Percentiles rank a stretch among this genome's conserved stretches.
Evolutionary conservation across 2,329 filamentous ascomycete genomes (phyloP).

Genomic region (Beauveria scarabaeidicola): DNA sequence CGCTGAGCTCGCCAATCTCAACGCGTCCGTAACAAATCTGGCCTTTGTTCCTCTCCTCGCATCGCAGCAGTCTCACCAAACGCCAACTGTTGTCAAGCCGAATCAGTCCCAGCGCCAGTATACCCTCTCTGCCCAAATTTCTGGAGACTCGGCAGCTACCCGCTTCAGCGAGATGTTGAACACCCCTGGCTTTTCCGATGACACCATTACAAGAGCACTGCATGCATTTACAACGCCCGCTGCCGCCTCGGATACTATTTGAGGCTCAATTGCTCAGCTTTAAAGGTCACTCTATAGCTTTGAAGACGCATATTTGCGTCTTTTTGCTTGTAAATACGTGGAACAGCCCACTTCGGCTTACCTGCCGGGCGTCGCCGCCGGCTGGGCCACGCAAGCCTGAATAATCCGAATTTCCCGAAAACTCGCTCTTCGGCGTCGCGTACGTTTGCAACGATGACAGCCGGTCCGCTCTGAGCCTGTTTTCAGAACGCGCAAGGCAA

Average conservation of each 20-base stretch:
- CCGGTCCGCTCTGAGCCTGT: not conserved
- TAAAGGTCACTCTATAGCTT: not conserved
- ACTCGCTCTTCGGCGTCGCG: not conserved
- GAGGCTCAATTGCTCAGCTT: not conserved
- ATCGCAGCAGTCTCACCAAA: slow-evolving; percentile 30
- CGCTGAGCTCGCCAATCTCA: slow-evolving; percentile 61
- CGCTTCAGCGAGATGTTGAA: slow-evolving; percentile 38
- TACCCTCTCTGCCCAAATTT: slow-evolving; percentile 57
- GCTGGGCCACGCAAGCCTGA: not conserved
- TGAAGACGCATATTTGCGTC: not conserved
- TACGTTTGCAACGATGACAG: not conserved
- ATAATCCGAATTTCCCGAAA: slow-evolving; percentile 3
- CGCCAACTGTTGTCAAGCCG: slow-evolving; percentile 69
- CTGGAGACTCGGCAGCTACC: slow-evolving; percentile 28
- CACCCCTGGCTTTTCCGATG: slow-evolving; percentile 37
- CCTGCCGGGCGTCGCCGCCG: not conserved
- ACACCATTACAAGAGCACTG: slow-evolving; percentile 42
- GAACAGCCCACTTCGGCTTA: not conserved
- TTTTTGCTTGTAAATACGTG: not conserved
- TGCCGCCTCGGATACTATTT: slow-evolving; percentile 18
- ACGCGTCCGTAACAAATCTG: slow-evolving; percentile 76
- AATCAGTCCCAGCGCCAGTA: slow-evolving; percentile 58
- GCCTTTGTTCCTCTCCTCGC: slow-evolving; percentile 56
- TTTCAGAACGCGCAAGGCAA: not conserved
- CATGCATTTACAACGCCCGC: slow-evolving; percentile 31